phyloP scores from a whole-genome alignment of 768 basidiomycete species.

The Mycena albidolilacea region DNA sequence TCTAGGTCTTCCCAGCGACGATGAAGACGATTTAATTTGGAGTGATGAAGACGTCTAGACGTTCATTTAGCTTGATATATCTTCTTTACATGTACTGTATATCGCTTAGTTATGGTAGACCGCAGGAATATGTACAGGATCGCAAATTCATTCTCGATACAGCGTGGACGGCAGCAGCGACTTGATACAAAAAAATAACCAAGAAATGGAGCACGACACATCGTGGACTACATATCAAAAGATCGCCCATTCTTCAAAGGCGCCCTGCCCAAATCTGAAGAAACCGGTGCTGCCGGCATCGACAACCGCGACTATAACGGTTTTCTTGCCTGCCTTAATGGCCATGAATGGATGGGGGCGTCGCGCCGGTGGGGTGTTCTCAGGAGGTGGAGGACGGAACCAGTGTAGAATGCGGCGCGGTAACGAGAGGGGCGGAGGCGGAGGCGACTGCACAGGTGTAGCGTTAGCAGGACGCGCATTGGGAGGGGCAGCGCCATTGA shows the following conservation, averaged over 20 bases:
- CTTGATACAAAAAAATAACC: background rate
- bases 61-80: constrained; percentile 4
- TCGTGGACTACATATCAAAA: constrained; percentile 38
- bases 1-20: constrained; percentile 66
- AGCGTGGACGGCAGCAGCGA: background rate
- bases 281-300: constrained; percentile 92
- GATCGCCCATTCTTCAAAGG: constrained; percentile 91
- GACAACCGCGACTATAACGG: constrained; percentile 87
- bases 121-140: background rate
- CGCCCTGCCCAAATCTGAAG: constrained; percentile 89
- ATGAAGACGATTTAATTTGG: constrained; percentile 67
- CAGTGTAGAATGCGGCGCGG: constrained; percentile 47
- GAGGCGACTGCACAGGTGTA: background rate
- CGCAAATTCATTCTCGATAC: constrained; percentile 4
- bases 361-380: constrained; percentile 45
- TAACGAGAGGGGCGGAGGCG: constrained; percentile 44
- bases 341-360: constrained; percentile 82
- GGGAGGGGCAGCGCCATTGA: constrained; percentile 30
- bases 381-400: constrained; percentile 37
- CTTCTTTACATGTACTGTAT: background rate
- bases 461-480: background rate
- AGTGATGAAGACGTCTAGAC: constrained; percentile 62
- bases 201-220: constrained; percentile 12
- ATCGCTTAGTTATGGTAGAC: background rate
- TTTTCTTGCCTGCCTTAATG: constrained; percentile 88